Evolutionary conservation across 805 yeast genomes (phyloP).

Genomic region (Kregervanrija pseudodelftensis): DNA sequence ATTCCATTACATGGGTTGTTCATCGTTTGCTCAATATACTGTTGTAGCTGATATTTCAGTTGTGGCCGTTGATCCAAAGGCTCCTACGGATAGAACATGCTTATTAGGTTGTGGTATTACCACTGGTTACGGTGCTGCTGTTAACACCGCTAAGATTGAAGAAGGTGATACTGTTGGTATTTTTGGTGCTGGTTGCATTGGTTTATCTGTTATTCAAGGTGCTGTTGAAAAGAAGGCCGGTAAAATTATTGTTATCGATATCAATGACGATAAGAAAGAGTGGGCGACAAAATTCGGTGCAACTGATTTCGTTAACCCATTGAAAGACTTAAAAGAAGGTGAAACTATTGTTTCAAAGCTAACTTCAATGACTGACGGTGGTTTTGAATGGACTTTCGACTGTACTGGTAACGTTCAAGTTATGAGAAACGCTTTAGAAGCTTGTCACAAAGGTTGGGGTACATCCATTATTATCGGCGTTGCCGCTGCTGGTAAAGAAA

Average conservation of each 20-base stretch:
- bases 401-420: conserved; percentile 95
- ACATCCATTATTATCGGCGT: conserved; percentile 92
- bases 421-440: conserved; percentile 94
- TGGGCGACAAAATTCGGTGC: conserved; percentile 93
- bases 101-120: conserved; percentile 97
- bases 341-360: conserved; percentile 73
- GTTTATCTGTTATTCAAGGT: conserved; percentile 94
- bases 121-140: conserved; percentile 97
- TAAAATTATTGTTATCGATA: conserved; percentile 77
- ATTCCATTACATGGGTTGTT: conserved; percentile 96
- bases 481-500: conserved; percentile 97
- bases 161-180: conserved; percentile 92
- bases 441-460: conserved; percentile 99
- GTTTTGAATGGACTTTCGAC: conserved; percentile 92
- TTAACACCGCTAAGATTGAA: conserved; percentile 85
- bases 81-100: conserved; percentile 82
- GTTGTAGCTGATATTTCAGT: conserved; percentile 97
- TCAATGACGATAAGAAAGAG: conserved; percentile 73
- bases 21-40: conserved; percentile 94
- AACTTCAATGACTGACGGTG: conserved; percentile 92
- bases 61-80: conserved; percentile 81
- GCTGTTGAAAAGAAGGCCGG: conserved; percentile 78
- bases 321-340: conserved; percentile 59
- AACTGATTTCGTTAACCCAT: conserved; percentile 87
- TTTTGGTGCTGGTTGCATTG: conserved; percentile 98